These are phyloP conservation scores for Chenopodium formosanum DNA, from an alignment of 148 eudicot species.

Conservation along the genomic window DNA sequence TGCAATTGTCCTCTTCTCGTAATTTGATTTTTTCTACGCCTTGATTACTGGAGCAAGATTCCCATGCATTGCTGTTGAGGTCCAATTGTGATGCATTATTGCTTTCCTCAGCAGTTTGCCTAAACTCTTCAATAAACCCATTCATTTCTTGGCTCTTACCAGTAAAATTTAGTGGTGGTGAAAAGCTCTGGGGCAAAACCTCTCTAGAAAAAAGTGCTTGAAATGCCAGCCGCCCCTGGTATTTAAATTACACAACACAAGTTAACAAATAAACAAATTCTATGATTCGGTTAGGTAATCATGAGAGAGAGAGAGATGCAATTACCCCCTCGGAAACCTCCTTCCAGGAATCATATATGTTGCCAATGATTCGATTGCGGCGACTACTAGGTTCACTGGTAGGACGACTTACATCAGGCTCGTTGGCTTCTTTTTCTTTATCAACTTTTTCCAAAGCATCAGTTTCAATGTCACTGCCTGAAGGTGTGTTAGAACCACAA, in stretches of 20 bases:
- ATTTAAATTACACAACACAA: slow-evolving; percentile 15
- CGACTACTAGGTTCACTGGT: slow-evolving; percentile 51
- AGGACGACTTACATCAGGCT: slow-evolving; percentile 43
- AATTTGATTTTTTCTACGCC: slow-evolving; percentile 25
- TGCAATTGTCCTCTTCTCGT: slow-evolving; percentile 35
- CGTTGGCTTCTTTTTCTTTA: slow-evolving; percentile 41
- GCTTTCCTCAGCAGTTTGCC: slow-evolving; percentile 28
- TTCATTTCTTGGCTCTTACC: slow-evolving; percentile 27
- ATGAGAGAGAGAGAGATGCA: not conserved
- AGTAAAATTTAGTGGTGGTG: slow-evolving; percentile 43
- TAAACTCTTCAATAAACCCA: slow-evolving; percentile 24
- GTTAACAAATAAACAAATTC: not conserved
- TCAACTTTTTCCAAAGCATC: slow-evolving; percentile 67
- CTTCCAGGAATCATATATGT: slow-evolving; percentile 71
- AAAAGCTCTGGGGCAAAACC: slow-evolving; percentile 88
- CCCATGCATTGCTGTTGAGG: slow-evolving; percentile 50
- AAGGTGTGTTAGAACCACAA: slow-evolving; percentile 91
- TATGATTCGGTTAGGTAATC: not conserved
- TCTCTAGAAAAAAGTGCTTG: slow-evolving; percentile 77
- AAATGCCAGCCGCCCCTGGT: slow-evolving; percentile 88
- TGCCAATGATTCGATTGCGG: slow-evolving; percentile 51
- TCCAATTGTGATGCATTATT: slow-evolving; percentile 40
- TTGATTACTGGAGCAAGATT: slow-evolving; percentile 34
- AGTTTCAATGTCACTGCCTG: slow-evolving; percentile 89
- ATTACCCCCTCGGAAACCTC: slow-evolving; percentile 95